These are phyloP conservation scores for Yarrowia sp. DNA, from an alignment of 805 yeast species.

Conservation along the genomic window DNA sequence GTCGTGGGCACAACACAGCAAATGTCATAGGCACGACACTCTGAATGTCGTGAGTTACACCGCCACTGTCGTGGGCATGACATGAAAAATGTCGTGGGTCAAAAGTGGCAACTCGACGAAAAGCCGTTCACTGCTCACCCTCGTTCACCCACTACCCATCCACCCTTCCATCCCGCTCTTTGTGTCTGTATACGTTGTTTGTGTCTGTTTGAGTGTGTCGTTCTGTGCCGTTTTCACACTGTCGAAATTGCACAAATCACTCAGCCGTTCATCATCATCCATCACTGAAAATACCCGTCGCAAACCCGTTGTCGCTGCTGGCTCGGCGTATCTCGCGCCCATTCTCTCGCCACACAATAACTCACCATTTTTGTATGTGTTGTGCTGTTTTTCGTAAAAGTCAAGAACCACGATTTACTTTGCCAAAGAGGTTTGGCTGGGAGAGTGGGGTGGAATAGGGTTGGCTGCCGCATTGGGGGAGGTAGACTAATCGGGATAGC, in stretches of 20 bases:
- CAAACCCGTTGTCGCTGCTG: background rate
- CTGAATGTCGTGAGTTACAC: background rate
- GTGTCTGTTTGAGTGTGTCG: background rate
- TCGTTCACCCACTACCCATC: too few relatives aligned
- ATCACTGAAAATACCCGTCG: background rate
- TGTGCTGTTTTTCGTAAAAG: constrained; percentile 27
- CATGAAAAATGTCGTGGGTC: background rate
- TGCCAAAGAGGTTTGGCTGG: constrained; percentile 18
- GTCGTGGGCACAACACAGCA: background rate
- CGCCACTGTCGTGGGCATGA: background rate
- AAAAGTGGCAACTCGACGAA: background rate
- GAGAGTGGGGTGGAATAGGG: constrained; percentile 27
- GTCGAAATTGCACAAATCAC: too few relatives aligned
- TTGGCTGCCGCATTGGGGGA: background rate
- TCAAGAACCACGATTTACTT: background rate
- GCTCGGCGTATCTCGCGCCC: background rate
- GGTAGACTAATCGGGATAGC: background rate
- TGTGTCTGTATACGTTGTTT: background rate
- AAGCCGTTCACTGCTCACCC: background rate
- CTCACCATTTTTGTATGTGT: constrained; percentile 27
- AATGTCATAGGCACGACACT: background rate
- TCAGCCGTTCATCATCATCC: too few relatives aligned
- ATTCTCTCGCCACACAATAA: background rate
- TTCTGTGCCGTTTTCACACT: background rate
- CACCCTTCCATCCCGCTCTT: too few relatives aligned